Conservation (phyloP, 345 rosid species). For the Arabis hirsuta region DNA sequence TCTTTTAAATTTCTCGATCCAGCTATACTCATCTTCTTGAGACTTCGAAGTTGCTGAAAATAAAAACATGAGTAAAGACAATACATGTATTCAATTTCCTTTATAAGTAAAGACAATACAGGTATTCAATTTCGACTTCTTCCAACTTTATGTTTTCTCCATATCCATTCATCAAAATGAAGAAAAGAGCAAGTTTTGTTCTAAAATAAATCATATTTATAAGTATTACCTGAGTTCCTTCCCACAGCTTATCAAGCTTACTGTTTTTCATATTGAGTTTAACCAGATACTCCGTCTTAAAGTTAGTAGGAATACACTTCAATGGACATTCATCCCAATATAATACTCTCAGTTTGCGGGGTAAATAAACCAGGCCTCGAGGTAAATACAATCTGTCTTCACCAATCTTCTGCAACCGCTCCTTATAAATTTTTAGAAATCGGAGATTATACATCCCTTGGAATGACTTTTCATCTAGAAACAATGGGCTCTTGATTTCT, state of each 20-base stretch:
- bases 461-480: no score
- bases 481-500: no score
- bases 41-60: slow-evolving; percentile 4
- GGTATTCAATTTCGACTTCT: no score
- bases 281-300: background rate
- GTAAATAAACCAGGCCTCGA: background rate
- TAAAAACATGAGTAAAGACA: background rate
- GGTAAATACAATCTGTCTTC: background rate
- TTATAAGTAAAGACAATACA: no score
- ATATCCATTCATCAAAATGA: no score
- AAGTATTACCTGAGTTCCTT: background rate
- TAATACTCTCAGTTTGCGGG: slow-evolving; percentile 13
- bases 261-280: background rate
- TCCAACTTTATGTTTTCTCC: no score
- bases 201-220: no score
- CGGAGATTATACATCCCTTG: no score
- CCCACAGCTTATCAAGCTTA: slow-evolving; percentile 1
- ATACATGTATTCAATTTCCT: background rate
- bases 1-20: background rate
- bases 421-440: background rate
- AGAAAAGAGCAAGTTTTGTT: no score
- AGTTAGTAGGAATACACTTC: slow-evolving; percentile 1
- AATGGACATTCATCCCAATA: background rate
- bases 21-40: background rate
- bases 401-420: no score